Evolutionary conservation across 2,329 filamentous ascomycete genomes (phyloP), one percentile per base, ranked within the genome.

Genomic region (Ceratocystiopsis brevicomis): DNA sequence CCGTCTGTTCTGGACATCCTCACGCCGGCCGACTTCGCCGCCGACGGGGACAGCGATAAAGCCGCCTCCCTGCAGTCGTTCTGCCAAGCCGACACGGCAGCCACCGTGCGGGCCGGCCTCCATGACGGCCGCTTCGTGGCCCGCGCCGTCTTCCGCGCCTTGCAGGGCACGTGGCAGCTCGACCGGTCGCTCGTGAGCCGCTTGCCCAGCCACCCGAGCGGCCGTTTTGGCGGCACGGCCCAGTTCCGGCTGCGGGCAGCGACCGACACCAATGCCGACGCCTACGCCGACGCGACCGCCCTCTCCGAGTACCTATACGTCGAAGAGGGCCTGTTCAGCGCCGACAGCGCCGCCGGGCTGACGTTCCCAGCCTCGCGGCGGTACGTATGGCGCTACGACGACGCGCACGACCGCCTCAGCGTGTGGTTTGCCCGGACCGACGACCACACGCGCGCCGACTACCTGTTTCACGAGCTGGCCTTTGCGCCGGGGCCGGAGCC

Each of bases 391-490:
- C 71, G 81, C 0, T 86, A 85, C 52, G 64, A 73, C 38, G 75
- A 78, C 49, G 51, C 45, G 11, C 61, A 53, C 1, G 79, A 85
- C 52, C 58, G 56, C 25, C 61, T 87, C 18, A 80, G 73, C 47
- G 75, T 81, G 1, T 87, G 81, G 81, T 86, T 86, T 51, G 74
- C 74, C 36, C 74, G 76, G 49, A 65, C 69, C 1, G 71, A 79
- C 15, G 76, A 82, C 49, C 58, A 65, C 15, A 63, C 64, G 44
- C 66, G 67, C 14, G 76, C 77, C 0, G 81, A 85, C 53, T 81
- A 85, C 49, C 61, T 86, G 17, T 88, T 87, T 57, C 81, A 86
- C 52, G 69, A 77, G 48, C 61, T 86, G n/a, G 68, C 78, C 45
- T 81, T 86, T 50, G 46, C n/a, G 25, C 15, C 37, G 9, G 12